Conservation (phyloP, 495 filamentous ascomycete species). For the Neurospora intermedia region DNA sequence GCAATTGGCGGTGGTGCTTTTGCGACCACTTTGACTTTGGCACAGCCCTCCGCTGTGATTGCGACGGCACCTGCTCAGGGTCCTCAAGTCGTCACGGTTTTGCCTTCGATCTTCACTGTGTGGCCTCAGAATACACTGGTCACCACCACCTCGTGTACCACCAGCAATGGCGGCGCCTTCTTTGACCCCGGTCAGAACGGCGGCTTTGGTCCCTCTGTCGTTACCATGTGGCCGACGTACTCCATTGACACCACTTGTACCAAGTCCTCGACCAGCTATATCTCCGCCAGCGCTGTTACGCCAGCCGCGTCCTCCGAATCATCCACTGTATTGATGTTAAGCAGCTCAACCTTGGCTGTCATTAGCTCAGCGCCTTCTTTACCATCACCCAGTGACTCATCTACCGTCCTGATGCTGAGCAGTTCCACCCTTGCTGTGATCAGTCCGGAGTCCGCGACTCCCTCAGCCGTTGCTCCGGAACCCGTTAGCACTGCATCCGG, state of each 20-base stretch:
- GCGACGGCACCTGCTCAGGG: conserved; percentile 1
- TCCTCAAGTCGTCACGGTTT: conserved; percentile 8
- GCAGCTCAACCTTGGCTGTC: neutral
- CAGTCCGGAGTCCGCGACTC: neutral
- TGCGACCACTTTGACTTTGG: neutral
- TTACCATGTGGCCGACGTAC: conserved; percentile 3
- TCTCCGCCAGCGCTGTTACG: neutral
- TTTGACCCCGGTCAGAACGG: neutral
- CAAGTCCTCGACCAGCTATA: neutral
- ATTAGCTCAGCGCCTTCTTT: neutral
- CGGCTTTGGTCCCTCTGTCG: neutral
- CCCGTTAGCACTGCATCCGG: neutral
- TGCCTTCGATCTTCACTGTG: conserved; percentile 7
- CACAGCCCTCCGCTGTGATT: neutral
- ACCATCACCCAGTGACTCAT: neutral
- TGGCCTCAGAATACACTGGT: neutral
- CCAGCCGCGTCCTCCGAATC: neutral
- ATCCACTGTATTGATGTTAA: neutral
- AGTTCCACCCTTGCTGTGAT: neutral
- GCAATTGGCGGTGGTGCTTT: neutral
- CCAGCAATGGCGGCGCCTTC: neutral
- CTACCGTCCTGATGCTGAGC: neutral
- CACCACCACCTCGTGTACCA: neutral
- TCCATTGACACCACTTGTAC: conserved; percentile 1
- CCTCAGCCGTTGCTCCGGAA: neutral